Evolutionary conservation across 2,329 filamentous ascomycete species (phyloP), one percentile per base, ranked within the genome.

Genomic region (Apiospora rasikravindrae): DNA sequence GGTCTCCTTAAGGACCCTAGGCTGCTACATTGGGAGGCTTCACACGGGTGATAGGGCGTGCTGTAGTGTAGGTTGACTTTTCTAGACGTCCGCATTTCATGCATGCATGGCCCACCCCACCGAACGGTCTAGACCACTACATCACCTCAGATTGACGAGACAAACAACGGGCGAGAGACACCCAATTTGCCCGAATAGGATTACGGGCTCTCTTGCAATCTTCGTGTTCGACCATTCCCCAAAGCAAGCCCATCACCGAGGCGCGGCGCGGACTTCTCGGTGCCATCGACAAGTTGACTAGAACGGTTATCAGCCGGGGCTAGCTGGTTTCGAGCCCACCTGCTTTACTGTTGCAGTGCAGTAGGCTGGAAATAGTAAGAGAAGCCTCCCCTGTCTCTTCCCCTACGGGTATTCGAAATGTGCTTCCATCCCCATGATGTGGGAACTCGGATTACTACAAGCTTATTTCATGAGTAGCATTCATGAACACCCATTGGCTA

Each of bases 41-140:
- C n/a, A 11, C n/a, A 24, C 49, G 51, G 51, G 51, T 26, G 51
- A 53, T 53, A 53, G 51, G 51, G 51, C 51, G 51, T 29, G 14
- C 16, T 7, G 26, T 61, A 29, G 26, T 37, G 53, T n/a, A 37
- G 53, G 53, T 64, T 64, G 53, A 22, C 53, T 64, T 64, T 64
- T 64, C 49, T 40, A 29, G 33, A 29, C 61, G n/a, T 71, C 47
- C 67, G 70, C 64, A 71, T 71, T 29, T 69, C 49, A 69, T 71
- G 70, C 66, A 69, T 71, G 70, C 70, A 67, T 42, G 45, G 69
- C 70, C 67, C 67, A 29, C 24, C 66, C 51, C 51, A 33, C 70
- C 45, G 70, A 71, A 67, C 70, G 70, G 61, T 71, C 69, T 72
- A 72, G 71, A 69, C 61, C 69, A 16, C 19, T 22, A n/a, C 53